phyloP scores from a whole-genome alignment of 345 rosid genomes.

The Salix exigua region DNA sequence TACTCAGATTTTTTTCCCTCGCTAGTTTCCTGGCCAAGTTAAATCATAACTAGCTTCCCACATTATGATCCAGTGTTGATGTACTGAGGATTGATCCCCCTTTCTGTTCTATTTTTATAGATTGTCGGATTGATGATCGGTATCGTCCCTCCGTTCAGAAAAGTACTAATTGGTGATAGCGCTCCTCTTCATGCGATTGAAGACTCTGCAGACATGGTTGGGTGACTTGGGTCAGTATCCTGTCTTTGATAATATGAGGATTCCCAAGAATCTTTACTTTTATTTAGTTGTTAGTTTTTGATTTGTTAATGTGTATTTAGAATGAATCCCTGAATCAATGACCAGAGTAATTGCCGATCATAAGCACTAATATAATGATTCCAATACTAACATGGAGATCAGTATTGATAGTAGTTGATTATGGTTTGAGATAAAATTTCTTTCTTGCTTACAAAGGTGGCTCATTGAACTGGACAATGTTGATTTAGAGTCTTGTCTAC shows the following conservation, averaged over 20 bases:
- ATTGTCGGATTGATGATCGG: conserved; percentile 35
- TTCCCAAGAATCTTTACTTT: too few species aligned
- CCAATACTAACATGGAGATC: neutral
- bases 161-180: conserved; percentile 26
- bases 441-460: too few species aligned
- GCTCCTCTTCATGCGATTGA: conserved; percentile 37
- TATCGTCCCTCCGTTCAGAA: conserved; percentile 17
- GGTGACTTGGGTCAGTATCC: conserved; percentile 23
- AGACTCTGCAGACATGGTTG: conserved; percentile 32
- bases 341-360: neutral
- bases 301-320: neutral
- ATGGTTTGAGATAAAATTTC: neutral
- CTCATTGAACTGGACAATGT: too few species aligned
- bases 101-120: conserved; percentile 4
- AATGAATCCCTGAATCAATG: neutral
- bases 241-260: too few species aligned
- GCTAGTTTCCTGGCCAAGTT: too few species aligned
- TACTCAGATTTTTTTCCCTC: neutral
- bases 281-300: neutral
- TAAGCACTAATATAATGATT: neutral
- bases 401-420: neutral
- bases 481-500: too few species aligned
- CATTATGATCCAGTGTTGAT: too few species aligned
- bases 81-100: too few species aligned
- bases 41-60: too few species aligned